Percentiles rank a stretch among this genome's conserved stretches.
Evolutionary conservation across 805 yeast genomes (phyloP).

Genomic region (Huiozyma sinensis): DNA sequence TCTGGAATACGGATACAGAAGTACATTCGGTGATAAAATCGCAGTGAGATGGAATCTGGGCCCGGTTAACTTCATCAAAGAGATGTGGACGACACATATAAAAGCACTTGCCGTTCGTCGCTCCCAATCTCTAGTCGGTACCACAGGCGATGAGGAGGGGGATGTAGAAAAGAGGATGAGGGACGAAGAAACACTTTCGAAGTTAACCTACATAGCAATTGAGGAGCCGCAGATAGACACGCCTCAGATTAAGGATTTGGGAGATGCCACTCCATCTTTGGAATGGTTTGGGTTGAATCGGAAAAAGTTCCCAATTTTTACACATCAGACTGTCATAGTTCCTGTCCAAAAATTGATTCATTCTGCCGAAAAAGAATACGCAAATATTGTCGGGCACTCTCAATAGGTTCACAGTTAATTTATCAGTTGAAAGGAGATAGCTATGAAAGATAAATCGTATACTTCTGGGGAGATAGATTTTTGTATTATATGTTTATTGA

Average conservation of each 20-base stretch:
- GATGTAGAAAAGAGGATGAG: slow-evolving; percentile 34
- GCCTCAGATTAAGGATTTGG: slow-evolving; percentile 82
- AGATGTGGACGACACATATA: slow-evolving; percentile 84
- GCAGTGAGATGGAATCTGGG: slow-evolving; percentile 93
- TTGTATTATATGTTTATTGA: neutral
- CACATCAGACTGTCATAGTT: slow-evolving; percentile 71
- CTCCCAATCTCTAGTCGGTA: slow-evolving; percentile 27
- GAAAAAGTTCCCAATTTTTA: slow-evolving; percentile 70
- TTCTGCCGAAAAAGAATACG: slow-evolving; percentile 45
- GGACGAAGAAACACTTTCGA: slow-evolving; percentile 31
- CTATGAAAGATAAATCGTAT: too few relatives aligned
- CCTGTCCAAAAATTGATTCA: slow-evolving; percentile 64
- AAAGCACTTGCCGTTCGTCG: slow-evolving; percentile 58
- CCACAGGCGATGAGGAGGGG: slow-evolving; percentile 18
- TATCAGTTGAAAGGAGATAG: too few relatives aligned
- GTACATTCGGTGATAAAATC: slow-evolving; percentile 80
- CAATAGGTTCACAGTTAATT: slow-evolving; percentile 2
- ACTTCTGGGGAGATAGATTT: too few relatives aligned
- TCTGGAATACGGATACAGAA: slow-evolving; percentile 57
- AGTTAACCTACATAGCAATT: slow-evolving; percentile 43
- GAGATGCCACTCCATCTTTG: slow-evolving; percentile 94
- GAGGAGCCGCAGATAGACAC: slow-evolving; percentile 76
- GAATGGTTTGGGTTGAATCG: slow-evolving; percentile 97
- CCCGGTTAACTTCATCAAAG: slow-evolving; percentile 77
- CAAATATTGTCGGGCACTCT: slow-evolving; percentile 33